These are phyloP conservation scores for Houttuynia cordata DNA, from an alignment of 164 flowering plant genomes.

Conservation along the genomic window DNA sequence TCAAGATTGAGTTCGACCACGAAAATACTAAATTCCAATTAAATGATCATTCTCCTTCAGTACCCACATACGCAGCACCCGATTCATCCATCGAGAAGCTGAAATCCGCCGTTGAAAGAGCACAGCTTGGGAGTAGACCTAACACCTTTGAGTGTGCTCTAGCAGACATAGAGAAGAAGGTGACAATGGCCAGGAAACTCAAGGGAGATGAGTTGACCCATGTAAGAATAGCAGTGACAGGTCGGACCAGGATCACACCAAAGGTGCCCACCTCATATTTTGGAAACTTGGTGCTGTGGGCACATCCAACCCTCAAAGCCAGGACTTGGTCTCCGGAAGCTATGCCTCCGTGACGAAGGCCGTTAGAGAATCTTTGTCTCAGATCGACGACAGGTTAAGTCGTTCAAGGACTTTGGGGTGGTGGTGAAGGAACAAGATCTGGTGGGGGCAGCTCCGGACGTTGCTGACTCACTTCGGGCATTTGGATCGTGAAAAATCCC, in stretches of 20 bases:
- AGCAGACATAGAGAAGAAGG: constrained; percentile 4
- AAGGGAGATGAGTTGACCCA: constrained; percentile 1
- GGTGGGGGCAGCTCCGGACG: background rate
- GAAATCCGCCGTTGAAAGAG: background rate
- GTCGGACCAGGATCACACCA: constrained; percentile 2
- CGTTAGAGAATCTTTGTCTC: constrained; percentile 5
- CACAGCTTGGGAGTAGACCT: background rate
- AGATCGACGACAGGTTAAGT: constrained; percentile 5
- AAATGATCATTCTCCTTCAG: background rate
- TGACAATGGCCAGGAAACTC: background rate
- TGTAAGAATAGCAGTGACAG: constrained; percentile 3
- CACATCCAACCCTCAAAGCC: constrained; percentile 6
- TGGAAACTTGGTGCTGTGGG: constrained; percentile 10
- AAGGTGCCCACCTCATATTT: constrained; percentile 7
- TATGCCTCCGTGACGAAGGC: constrained; percentile 1
- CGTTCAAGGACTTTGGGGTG: constrained; percentile 10
- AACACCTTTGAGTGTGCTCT: constrained; percentile 8
- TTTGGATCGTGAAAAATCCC: too few relatives aligned
- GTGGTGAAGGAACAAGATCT: background rate
- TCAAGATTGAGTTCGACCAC: constrained; percentile 3
- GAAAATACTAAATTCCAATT: background rate
- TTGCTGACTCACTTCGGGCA: background rate
- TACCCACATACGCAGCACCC: too few relatives aligned
- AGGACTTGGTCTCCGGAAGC: constrained; percentile 6
- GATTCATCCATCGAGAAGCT: background rate